Evolutionary conservation across 164 flowering plant species (phyloP), one percentile per base, ranked within the genome.

Genomic region (Magnolia officinalis): DNA sequence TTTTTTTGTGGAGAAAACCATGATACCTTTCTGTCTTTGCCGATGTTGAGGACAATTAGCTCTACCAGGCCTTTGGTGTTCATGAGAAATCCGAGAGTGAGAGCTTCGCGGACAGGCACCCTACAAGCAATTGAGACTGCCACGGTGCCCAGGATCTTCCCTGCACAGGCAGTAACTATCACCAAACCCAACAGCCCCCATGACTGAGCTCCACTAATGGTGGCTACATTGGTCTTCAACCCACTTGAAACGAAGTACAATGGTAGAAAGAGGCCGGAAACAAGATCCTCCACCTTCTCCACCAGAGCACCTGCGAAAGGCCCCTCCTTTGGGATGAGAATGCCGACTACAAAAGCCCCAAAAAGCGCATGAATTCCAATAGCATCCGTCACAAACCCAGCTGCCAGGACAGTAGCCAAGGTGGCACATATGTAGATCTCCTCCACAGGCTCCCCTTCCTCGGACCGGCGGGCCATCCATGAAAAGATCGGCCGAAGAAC

Each of bases 1-100:
- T 26, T 29, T 4, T 29, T 24, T 8, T n/a, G 10, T 8, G 19
- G 24, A 64, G 24, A 64, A 21, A 20, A 65, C 31, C 19, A 68
- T 7, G 29, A 31, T 80, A 87, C 90, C 83, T 80, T 83, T 63
- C 86, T 58, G 65, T 87, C 96, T 76, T 88, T 90, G n/a, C 98
- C 98, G 74, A 93, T 93, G 84, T 93, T 93, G 77, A 93, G 93
- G 55, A 93, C 98, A 67, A 93, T 90, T 75, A 93, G 92, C 76
- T 93, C 98, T 74, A 93, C 96, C 83, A 93, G 79, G 6, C 98
- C 97, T 82, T 92, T 93, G 6, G 83, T 90, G 80, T 93, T 92
- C 98, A 93, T 93, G 7, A 93, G 85, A 67, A 93, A 82, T 8
- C 96, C 98, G 9, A 92, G 78, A 0, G 94, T 83, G 0, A 93